phyloP scores from a whole-genome alignment of 306 rosid genomes.

The Acacia melanoxylon region DNA sequence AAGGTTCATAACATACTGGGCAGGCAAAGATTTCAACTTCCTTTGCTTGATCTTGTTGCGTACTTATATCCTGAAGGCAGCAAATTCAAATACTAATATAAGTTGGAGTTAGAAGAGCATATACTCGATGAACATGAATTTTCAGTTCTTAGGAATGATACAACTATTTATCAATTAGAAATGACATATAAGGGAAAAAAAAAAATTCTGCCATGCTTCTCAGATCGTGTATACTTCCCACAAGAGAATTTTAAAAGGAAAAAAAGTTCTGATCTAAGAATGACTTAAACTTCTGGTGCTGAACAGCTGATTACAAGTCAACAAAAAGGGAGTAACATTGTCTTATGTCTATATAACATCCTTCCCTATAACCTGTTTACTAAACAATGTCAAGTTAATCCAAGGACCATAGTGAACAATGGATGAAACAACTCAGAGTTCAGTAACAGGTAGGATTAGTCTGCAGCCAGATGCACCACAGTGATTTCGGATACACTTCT shows the following conservation, averaged over 20 bases:
- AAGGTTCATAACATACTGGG: constrained; percentile 85
- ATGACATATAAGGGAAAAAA: neutral
- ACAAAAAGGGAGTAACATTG: neutral
- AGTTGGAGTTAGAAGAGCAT: neutral
- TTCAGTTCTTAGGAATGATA: neutral
- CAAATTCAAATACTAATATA: constrained; percentile 3
- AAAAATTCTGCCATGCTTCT: neutral
- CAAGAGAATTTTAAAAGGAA: neutral
- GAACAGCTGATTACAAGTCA: neutral
- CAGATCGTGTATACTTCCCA: neutral
- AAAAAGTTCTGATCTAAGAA: neutral
- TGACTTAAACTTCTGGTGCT: neutral
- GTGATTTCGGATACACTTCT: neutral
- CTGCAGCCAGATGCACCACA: neutral
- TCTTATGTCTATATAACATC: neutral
- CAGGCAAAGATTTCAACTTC: constrained; percentile 66
- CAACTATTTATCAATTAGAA: neutral
- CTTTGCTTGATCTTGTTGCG: constrained; percentile 42
- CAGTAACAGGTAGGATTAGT: neutral
- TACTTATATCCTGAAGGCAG: constrained; percentile 45
- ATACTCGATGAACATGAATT: neutral
- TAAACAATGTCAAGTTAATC: neutral
- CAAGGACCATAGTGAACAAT: constrained; percentile 15
- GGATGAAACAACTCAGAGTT: neutral
- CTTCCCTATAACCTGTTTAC: neutral